Evolutionary conservation across 495 filamentous ascomycete genomes (phyloP).

Genomic region (Acidomyces sp.): DNA sequence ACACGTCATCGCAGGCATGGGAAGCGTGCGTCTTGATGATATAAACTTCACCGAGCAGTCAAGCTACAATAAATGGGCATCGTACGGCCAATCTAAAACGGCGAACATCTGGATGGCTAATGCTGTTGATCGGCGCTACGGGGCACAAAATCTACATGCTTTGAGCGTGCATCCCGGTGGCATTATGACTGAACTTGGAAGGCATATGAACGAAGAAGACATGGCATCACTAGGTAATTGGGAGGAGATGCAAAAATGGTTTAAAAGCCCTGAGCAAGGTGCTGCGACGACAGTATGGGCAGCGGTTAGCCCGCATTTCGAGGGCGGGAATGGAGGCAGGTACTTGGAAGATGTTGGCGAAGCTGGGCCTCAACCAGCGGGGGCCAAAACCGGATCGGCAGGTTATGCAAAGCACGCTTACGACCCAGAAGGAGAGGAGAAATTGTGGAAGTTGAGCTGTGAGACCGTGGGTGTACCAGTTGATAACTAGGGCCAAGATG

Average conservation of each 20-base stretch:
- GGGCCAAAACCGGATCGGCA: background rate
- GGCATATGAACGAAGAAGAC: conserved; percentile 17
- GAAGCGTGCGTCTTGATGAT: conserved; percentile 28
- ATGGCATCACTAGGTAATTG: conserved; percentile 1
- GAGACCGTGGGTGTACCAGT: conserved; percentile 7
- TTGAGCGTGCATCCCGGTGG: conserved; percentile 20
- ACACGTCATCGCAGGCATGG: too few relatives aligned
- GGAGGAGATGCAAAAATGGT: conserved; percentile 1
- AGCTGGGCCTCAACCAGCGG: conserved; percentile 14
- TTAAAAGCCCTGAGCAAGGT: conserved; percentile 22
- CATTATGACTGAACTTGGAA: conserved; percentile 18
- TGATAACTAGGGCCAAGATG: too few relatives aligned
- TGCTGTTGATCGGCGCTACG: conserved; percentile 21
- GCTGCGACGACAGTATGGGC: conserved; percentile 25
- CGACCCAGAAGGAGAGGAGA: conserved; percentile 29
- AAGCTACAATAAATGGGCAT: conserved; percentile 30
- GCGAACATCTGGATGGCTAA: conserved; percentile 27
- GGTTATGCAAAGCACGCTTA: conserved; percentile 31
- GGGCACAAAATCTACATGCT: conserved; percentile 11
- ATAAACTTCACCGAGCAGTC: conserved; percentile 30
- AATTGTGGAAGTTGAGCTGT: conserved; percentile 30
- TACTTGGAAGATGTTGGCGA: conserved; percentile 28
- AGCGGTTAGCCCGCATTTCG: conserved; percentile 21
- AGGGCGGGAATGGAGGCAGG: conserved; percentile 23
- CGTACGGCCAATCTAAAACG: conserved; percentile 22